These are phyloP conservation scores for Moesziomyces aphidis DNA, from an alignment of 1,284 basidiomycete species.

Conservation along the genomic window DNA sequence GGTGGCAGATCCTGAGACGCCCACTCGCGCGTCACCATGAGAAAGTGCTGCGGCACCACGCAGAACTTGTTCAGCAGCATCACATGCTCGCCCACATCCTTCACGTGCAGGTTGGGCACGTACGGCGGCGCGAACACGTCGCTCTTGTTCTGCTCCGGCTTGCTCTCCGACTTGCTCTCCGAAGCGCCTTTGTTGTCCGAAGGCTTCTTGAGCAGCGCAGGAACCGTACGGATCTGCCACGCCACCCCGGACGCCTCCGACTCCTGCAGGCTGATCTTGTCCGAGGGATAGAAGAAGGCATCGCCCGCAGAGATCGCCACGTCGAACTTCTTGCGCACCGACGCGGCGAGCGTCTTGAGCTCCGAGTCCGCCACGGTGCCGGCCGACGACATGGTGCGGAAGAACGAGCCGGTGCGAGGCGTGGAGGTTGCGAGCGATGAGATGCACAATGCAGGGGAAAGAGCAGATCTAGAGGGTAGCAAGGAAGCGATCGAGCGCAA, in stretches of 20 bases:
- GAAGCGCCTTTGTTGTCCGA: conserved; percentile 18
- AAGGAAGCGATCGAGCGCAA: background rate
- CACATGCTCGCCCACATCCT: conserved; percentile 50
- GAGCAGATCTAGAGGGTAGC: background rate
- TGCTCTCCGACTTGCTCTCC: conserved; percentile 7
- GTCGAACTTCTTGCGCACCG: conserved; percentile 51
- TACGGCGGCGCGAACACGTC: conserved; percentile 67
- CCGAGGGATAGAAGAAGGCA: conserved; percentile 63
- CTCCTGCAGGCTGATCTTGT: conserved; percentile 36
- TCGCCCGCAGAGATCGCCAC: conserved; percentile 48
- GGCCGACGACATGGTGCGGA: conserved; percentile 16
- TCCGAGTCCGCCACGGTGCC: conserved; percentile 19
- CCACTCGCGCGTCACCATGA: conserved; percentile 62
- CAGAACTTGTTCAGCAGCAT: conserved; percentile 66
- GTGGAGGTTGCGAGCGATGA: background rate
- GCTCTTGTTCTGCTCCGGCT: conserved; percentile 48
- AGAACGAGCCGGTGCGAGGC: background rate
- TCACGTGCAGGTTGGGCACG: conserved; percentile 61
- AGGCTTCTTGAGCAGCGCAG: conserved; percentile 61
- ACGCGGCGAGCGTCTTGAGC: conserved; percentile 34
- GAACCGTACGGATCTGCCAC: conserved; percentile 62
- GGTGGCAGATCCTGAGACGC: conserved; percentile 62
- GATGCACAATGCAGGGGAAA: background rate
- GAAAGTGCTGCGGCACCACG: conserved; percentile 63
- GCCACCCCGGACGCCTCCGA: conserved; percentile 11